Evolutionary conservation across 2,329 filamentous ascomycete species (phyloP).

Genomic region (Sarocladium kiliense): DNA sequence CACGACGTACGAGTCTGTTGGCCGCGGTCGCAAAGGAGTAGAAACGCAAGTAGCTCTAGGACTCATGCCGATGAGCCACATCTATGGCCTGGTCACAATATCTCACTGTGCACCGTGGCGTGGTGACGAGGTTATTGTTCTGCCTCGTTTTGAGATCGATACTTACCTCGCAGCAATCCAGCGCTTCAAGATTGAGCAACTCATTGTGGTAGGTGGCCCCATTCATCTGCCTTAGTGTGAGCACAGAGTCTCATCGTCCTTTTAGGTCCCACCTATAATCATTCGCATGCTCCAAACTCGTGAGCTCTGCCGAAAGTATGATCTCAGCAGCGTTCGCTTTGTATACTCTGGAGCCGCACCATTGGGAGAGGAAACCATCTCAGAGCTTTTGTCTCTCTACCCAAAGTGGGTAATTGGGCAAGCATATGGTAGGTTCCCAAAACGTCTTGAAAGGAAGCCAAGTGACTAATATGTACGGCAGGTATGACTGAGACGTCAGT

Average conservation of each 20-base stretch:
- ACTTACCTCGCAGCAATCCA: constrained; percentile 60
- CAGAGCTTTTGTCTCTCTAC: constrained; percentile 54
- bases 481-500: constrained; percentile 71
- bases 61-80: constrained; percentile 73
- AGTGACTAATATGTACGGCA: no score
- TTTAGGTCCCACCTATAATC: constrained; percentile 66
- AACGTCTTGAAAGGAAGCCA: no score
- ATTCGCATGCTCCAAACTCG: constrained; percentile 65
- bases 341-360: constrained; percentile 73
- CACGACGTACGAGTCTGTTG: constrained; percentile 33
- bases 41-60: constrained; percentile 50
- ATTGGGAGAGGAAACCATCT: constrained; percentile 62
- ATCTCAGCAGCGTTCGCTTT: constrained; percentile 57
- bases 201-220: constrained; percentile 50
- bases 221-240: no score
- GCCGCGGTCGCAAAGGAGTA: constrained; percentile 29
- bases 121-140: constrained; percentile 67
- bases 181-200: constrained; percentile 59
- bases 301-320: constrained; percentile 54
- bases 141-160: constrained; percentile 72
- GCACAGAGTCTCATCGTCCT: no score
- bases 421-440: constrained; percentile 56
- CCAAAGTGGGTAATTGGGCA: constrained; percentile 63
- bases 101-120: constrained; percentile 60
- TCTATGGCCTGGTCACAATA: constrained; percentile 71